phyloP scores from a whole-genome alignment of 352 stramenopile genomes.

The Phytophthora foliorum region DNA sequence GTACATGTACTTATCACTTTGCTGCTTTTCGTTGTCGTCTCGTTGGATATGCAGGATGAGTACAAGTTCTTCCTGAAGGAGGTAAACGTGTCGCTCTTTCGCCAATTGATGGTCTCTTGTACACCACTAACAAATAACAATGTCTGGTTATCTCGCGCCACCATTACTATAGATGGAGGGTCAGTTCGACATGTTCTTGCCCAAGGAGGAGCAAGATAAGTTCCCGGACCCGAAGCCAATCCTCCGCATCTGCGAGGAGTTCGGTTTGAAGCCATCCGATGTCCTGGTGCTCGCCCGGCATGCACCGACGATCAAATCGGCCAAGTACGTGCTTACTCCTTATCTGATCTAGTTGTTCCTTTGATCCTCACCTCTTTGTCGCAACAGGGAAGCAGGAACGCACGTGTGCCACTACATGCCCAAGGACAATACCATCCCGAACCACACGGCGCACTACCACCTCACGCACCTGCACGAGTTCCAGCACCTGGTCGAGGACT shows the following conservation, averaged over 20 bases:
- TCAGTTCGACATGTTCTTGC: conserved; percentile 73
- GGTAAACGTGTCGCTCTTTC: conserved; percentile 27
- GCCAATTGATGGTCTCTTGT: not conserved
- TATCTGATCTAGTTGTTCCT: not conserved
- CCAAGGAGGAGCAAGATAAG: conserved; percentile 49
- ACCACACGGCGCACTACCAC: conserved; percentile 82
- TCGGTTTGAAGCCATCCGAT: conserved; percentile 62
- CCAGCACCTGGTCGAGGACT: conserved; percentile 77
- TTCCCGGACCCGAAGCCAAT: conserved; percentile 65
- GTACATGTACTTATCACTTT: not conserved
- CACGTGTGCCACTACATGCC: conserved; percentile 79
- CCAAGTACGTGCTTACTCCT: conserved; percentile 50
- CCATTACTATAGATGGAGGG: conserved; percentile 62
- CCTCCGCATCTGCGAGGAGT: conserved; percentile 52
- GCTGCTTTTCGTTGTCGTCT: not conserved
- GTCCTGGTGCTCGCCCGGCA: conserved; percentile 70
- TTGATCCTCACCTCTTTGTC: not conserved
- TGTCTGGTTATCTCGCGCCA: not conserved
- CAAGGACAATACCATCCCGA: conserved; percentile 68
- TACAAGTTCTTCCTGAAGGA: conserved; percentile 76
- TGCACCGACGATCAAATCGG: conserved; percentile 62
- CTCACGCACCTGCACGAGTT: conserved; percentile 68
- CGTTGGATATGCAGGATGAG: conserved; percentile 52
- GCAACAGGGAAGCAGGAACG: conserved; percentile 52
- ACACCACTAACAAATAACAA: not conserved